Evolutionary conservation across 2,329 filamentous ascomycete species (phyloP), one percentile per base, ranked within the genome.

Genomic region (Beauveria medogensis): DNA sequence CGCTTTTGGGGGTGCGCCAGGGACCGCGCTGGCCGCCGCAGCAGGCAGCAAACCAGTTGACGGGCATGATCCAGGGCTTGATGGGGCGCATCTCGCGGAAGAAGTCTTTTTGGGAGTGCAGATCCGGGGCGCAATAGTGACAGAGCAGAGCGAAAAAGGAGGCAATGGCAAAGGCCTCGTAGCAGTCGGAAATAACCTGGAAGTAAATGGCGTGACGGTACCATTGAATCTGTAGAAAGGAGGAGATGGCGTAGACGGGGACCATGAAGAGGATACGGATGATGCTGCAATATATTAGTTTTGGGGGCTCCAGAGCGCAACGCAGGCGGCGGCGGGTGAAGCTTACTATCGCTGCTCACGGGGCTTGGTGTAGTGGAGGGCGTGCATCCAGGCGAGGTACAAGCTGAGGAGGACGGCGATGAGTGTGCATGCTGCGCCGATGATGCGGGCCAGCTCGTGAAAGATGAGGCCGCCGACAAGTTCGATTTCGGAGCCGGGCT

Each of bases 201-300:
- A 88, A 94, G 76, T 95, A 95, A 61, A 94, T 83, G 54, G 88
- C 85, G 68, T 92, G 83, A 71, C 81, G 83, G 77, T 94, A 93
- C 76, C 83, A 92, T 65, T 82, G 79, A 67, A 91, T 84, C 63
- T 86, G 86, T 43, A 93, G 80, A 70, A 90, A 90, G 40, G 89
- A 86, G 22, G 91, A 86, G 44, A 86, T 78, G 55, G 88, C 81
- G 73, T 95, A 95, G 63, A 95, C 80, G 44, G 91, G 91, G 55
- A 95, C 84, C 90, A 95, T 93, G 72, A 92, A 87, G 28, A 96
- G 81, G 66, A 96, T 93, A 54, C 91, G 89, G 67, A 95, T 92
- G 68, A 94, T 92, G 70, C 86, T 90, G 66, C 53, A 53, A 41
- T 57, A 9, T n/a, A 46, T 60, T 47, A 60, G 50, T 20, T n/a